These are phyloP conservation scores for Vigna trinervia DNA, from an alignment of 306 rosid species.

Conservation along the genomic window DNA sequence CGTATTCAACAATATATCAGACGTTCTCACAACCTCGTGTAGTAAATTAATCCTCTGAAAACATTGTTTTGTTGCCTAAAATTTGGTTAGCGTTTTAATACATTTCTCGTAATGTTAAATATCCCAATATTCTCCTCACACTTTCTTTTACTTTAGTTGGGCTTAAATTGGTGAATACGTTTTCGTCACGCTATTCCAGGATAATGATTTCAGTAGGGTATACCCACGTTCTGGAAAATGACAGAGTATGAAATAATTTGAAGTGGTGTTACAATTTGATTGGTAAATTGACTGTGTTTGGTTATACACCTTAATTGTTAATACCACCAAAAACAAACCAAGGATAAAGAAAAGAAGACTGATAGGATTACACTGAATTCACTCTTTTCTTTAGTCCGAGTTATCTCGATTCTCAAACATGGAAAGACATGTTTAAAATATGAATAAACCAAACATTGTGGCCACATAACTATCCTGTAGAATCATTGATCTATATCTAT, in stretches of 20 bases:
- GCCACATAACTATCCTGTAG: constrained; percentile 9
- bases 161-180: neutral
- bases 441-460: neutral
- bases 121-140: neutral
- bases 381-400: neutral
- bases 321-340: neutral
- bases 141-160: neutral
- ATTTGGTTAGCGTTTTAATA: neutral
- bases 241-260: neutral
- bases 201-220: neutral
- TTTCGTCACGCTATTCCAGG: neutral
- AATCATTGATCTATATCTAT: neutral
- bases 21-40: neutral
- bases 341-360: neutral
- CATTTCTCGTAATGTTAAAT: neutral
- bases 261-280: neutral
- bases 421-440: neutral
- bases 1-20: neutral
- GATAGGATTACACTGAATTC: neutral
- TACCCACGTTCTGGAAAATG: neutral
- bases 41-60: neutral
- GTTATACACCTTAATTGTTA: neutral
- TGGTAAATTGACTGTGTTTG: neutral
- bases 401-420: constrained; percentile 4
- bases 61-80: neutral